Conservation (phyloP, 2,329 filamentous ascomycete genomes). For the Phoma sp. region DNA sequence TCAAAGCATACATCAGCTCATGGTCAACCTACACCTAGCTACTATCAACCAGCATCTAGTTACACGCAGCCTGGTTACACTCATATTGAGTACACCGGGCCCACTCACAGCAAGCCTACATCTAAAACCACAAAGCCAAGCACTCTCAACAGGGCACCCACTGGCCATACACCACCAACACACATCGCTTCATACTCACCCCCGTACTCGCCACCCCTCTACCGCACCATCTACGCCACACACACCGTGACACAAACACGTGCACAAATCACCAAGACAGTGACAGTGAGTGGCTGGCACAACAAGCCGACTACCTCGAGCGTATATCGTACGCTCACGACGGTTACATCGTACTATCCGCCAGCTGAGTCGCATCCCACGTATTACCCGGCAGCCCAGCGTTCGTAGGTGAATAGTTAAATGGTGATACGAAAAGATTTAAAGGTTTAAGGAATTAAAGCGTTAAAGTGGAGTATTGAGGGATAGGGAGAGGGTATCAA, state of each 20-base stretch:
- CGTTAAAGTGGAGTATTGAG: too few relatives aligned
- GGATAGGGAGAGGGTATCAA: too few relatives aligned
- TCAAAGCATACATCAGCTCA: not conserved
- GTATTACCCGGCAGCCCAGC: too few relatives aligned
- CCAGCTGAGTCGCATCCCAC: too few relatives aligned
- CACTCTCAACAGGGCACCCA: too few relatives aligned
- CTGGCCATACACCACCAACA: not conserved
- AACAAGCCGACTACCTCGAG: not conserved
- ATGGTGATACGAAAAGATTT: too few relatives aligned
- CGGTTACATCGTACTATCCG: not conserved
- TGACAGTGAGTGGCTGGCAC: not conserved
- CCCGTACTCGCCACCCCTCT: not conserved
- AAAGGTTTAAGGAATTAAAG: too few relatives aligned
- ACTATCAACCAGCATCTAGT: not conserved
- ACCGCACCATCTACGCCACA: constrained; percentile 2
- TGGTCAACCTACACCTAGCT: not conserved
- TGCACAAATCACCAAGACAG: not conserved
- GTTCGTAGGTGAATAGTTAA: too few relatives aligned
- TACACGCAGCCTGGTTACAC: not conserved
- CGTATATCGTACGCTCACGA: not conserved
- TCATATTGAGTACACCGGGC: not conserved
- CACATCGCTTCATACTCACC: not conserved
- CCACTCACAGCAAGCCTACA: not conserved
- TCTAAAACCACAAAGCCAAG: too few relatives aligned
- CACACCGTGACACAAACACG: not conserved